Evolutionary conservation across 2,329 filamentous ascomycete species (phyloP).

Genomic region (Colletotrichum sp.): DNA sequence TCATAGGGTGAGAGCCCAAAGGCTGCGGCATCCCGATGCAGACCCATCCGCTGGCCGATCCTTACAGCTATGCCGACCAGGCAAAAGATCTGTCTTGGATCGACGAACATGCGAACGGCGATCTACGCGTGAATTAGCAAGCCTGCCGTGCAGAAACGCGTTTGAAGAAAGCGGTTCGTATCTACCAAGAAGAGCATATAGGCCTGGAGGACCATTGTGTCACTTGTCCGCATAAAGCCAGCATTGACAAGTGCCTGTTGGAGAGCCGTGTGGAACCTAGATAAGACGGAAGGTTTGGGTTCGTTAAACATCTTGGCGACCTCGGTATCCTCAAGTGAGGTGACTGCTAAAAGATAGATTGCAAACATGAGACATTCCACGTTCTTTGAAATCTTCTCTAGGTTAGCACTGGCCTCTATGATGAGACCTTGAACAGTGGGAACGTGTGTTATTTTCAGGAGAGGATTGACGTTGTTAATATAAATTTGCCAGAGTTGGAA

Average conservation of each 20-base stretch:
- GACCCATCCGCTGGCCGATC: slow-evolving; percentile 70
- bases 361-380: slow-evolving; percentile 73
- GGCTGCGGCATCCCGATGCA: slow-evolving; percentile 67
- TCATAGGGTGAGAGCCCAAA: slow-evolving; percentile 62
- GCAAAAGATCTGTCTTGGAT: slow-evolving; percentile 65
- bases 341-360: slow-evolving; percentile 65
- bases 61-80: slow-evolving; percentile 71
- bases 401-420: slow-evolving; percentile 63
- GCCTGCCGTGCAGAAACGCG: not conserved
- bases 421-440: slow-evolving; percentile 69
- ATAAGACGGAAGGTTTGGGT: slow-evolving; percentile 54
- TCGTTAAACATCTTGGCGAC: slow-evolving; percentile 57
- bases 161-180: not conserved
- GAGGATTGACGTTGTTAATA: slow-evolving; percentile 71
- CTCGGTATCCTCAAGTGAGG: slow-evolving; percentile 61
- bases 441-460: slow-evolving; percentile 72
- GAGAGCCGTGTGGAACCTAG: slow-evolving; percentile 60
- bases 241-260: slow-evolving; percentile 72
- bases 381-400: slow-evolving; percentile 57
- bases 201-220: slow-evolving; percentile 70
- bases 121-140: slow-evolving; percentile 25
- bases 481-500: slow-evolving; percentile 74
- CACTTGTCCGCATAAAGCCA: slow-evolving; percentile 69
- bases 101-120: slow-evolving; percentile 60
- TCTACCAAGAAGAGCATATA: slow-evolving; percentile 70